phyloP scores from a whole-genome alignment of 163 green algal genomes.

The Volvox carteri region DNA sequence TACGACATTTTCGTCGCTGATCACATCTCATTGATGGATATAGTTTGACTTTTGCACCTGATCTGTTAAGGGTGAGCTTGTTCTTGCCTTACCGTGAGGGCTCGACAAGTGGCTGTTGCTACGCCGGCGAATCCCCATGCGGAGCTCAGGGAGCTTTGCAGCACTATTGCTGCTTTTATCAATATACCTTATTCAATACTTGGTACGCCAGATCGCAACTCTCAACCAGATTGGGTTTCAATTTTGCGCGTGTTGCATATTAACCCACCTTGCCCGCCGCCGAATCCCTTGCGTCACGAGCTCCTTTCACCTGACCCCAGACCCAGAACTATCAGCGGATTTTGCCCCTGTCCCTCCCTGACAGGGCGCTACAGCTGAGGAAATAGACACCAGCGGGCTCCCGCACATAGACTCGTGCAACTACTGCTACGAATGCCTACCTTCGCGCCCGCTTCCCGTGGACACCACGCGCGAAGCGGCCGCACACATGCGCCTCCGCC shows the following conservation, averaged over 20 bases:
- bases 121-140: neutral
- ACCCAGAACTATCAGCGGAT: neutral
- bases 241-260: neutral
- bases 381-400: neutral
- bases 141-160: neutral
- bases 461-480: neutral
- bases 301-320: neutral
- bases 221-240: neutral
- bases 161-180: neutral
- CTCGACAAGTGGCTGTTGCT: conserved; percentile 5
- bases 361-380: neutral
- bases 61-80: neutral
- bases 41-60: neutral
- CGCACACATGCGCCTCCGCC: neutral
- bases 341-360: neutral
- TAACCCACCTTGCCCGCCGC: neutral
- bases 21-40: neutral
- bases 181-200: neutral
- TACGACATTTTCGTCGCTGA: too few relatives aligned
- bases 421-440: conserved; percentile 39
- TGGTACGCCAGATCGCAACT: neutral
- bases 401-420: conserved; percentile 39
- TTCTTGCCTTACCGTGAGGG: neutral
- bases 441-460: neutral
- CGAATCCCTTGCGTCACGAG: neutral